A percentile compares a stretch with the other conserved stretches of the same genome.
Evolutionary conservation across 306 rosid species (phyloP).

Genomic region (Inga oerstediana): DNA sequence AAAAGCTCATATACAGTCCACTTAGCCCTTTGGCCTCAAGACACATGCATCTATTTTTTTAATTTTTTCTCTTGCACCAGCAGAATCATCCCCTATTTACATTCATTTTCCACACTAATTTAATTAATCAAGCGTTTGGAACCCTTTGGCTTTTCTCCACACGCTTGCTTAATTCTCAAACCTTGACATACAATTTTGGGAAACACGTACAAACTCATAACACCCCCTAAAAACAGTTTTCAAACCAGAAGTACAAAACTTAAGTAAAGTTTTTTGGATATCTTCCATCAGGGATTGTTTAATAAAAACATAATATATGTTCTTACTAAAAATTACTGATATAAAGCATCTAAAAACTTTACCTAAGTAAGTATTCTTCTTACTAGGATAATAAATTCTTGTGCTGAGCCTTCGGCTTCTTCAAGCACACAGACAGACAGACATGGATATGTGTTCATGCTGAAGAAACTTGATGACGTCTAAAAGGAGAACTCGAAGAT

Average conservation of each 20-base stretch:
- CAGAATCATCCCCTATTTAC: constrained; percentile 42
- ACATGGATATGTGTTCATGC: constrained; percentile 25
- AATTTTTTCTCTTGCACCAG: constrained; percentile 22
- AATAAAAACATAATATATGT: neutral
- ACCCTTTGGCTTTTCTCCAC: constrained; percentile 42
- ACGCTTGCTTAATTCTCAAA: neutral
- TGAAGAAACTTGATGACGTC: constrained; percentile 52
- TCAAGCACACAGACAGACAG: neutral
- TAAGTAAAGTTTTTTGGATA: neutral
- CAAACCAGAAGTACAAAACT: neutral
- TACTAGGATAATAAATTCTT: neutral
- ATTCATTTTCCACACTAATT: constrained; percentile 24
- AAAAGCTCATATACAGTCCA: neutral
- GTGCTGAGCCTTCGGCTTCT: constrained; percentile 35
- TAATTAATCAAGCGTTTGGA: constrained; percentile 34
- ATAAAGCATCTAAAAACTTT: neutral
- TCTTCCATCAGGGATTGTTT: neutral
- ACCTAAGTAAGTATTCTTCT: neutral
- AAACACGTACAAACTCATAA: neutral
- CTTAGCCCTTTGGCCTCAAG: constrained; percentile 45
- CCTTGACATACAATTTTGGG: neutral
- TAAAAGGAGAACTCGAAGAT: constrained; percentile 50
- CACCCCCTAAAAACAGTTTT: neutral
- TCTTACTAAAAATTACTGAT: neutral
- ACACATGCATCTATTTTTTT: neutral